Base-by-base conservation (phyloP, 148 eudicot genomes). In the Rhododendron henanense region DNA sequence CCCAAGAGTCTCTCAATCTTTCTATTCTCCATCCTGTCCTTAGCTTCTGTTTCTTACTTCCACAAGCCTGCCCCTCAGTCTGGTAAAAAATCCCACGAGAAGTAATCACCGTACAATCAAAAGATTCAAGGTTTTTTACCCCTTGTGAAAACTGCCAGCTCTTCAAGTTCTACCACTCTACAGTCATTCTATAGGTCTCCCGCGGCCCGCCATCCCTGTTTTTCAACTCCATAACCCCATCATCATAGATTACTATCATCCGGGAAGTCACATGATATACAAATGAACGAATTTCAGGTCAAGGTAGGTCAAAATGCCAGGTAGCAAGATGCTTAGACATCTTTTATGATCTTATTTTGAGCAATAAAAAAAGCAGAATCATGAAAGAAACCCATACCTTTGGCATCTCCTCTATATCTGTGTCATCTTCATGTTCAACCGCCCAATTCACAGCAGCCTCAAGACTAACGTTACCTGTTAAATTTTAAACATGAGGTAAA, bases 381-480 rank as follows among this genome's bases (percentile, higher is more conserved):
- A 15, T 19, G 16, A 3, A 57, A 83, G 57, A 35, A 81, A 63
- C 21, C 65, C 78, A 71, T 93, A 97, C 99, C 98, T 93, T 81
- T 21, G 95, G 99, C 96, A 95, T 89, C 87, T 94, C 87, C 88
- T 97, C 99, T 73, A 97, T 94, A 90, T 97, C 95, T 10, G 94
- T 84, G 88, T 97, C 99, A 87, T 93, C 89, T 88, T 97, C 99
- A 87, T 97, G 99, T 85, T 97, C 99, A 83, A 94, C 98, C 16
- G 93, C 92, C 99, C 99, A 97, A 88, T 93, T 95, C 53, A 94
- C 96, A 80, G 98, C 98, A 86, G 90, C 94, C 92, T 97, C 99
- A 51, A 95, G 86, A 77, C 94, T 93, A 78, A 74, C 63, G 86
- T 94, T 97, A 67, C 98, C 99, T 97, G 91, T 41, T 74, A 83